Percentiles rank a stretch among this genome's conserved stretches.
These are phyloP conservation scores for Rhodotorula sp. DNA, from an alignment of 1,284 basidiomycete genomes.

Conservation along the genomic window DNA sequence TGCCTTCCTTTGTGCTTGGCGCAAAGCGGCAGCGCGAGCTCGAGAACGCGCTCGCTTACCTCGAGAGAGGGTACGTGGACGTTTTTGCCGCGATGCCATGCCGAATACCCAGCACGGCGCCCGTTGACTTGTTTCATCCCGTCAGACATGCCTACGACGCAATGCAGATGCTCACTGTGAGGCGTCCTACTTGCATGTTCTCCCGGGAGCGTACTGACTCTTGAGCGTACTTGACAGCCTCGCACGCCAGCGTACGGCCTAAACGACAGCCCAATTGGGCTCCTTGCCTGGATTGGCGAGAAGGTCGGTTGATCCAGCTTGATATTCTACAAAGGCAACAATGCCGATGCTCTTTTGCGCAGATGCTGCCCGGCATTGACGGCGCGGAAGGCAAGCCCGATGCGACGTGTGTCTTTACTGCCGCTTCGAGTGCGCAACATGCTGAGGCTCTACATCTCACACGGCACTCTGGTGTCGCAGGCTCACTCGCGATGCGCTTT, in stretches of 20 bases:
- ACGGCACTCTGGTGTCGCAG: background rate
- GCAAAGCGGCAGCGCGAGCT: slow-evolving; percentile 9
- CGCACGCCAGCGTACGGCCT: slow-evolving; percentile 30
- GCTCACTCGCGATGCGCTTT: slow-evolving; percentile 20
- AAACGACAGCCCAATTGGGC: slow-evolving; percentile 30
- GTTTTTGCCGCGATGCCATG: too few species aligned
- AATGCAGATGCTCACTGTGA: slow-evolving; percentile 23
- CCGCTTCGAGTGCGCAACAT: accelerated
- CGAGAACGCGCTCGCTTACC: slow-evolving; percentile 11
- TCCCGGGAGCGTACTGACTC: too few species aligned
- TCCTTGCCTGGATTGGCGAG: slow-evolving; percentile 35
- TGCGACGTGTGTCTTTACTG: slow-evolving; percentile 6
- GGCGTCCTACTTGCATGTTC: too few species aligned
- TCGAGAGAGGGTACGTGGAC: slow-evolving; percentile 22
- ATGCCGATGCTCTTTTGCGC: background rate
- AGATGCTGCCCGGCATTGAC: slow-evolving; percentile 25
- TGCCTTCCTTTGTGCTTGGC: slow-evolving; percentile 21
- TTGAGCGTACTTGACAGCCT: background rate
- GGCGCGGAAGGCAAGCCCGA: background rate
- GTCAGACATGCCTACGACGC: slow-evolving; percentile 20
- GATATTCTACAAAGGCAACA: too few species aligned
- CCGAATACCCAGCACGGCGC: too few species aligned
- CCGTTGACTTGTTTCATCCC: too few species aligned
- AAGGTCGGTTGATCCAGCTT: background rate
- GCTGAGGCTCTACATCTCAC: background rate